Conservation (phyloP, 495 filamentous ascomycete genomes). For the Venustampulla echinocandica region DNA sequence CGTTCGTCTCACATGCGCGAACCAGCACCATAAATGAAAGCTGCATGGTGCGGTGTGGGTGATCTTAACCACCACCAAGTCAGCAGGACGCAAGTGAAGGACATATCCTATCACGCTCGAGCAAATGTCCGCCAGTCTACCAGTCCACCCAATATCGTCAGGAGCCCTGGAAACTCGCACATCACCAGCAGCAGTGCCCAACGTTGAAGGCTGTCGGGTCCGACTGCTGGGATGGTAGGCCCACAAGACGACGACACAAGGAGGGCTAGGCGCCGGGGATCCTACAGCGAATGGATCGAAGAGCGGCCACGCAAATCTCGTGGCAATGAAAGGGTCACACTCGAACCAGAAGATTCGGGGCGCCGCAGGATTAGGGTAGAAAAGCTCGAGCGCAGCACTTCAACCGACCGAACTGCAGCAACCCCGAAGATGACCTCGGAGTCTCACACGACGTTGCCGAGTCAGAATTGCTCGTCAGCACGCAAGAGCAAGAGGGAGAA, state of each 20-base stretch:
- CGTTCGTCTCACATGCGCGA: no score
- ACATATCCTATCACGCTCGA: constrained; percentile 15
- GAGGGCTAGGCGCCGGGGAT: constrained; percentile 9
- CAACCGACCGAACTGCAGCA: constrained; percentile 3
- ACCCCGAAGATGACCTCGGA: constrained; percentile 19
- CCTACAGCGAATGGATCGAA: constrained; percentile 16
- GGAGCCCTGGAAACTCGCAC: neutral
- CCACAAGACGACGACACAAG: constrained; percentile 7
- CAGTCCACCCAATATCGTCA: neutral
- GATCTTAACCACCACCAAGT: constrained; percentile 12
- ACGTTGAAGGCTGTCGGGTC: constrained; percentile 18
- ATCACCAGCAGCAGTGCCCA: constrained; percentile 9
- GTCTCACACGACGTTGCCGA: constrained; percentile 17
- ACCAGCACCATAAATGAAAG: no score
- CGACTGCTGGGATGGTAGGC: constrained; percentile 14
- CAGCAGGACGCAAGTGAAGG: constrained; percentile 4
- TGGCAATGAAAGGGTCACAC: constrained; percentile 15
- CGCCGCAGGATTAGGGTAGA: constrained; percentile 17
- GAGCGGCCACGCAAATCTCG: constrained; percentile 12
- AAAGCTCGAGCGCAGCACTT: constrained; percentile 14
- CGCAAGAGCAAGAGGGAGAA: constrained; percentile 11
- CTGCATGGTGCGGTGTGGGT: constrained; percentile 17
- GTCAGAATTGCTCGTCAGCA: constrained; percentile 4
- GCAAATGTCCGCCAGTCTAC: constrained; percentile 12
- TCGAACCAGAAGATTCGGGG: constrained; percentile 9